phyloP scores from a whole-genome alignment of 495 filamentous ascomycete genomes.

The Echria macrotheca region DNA sequence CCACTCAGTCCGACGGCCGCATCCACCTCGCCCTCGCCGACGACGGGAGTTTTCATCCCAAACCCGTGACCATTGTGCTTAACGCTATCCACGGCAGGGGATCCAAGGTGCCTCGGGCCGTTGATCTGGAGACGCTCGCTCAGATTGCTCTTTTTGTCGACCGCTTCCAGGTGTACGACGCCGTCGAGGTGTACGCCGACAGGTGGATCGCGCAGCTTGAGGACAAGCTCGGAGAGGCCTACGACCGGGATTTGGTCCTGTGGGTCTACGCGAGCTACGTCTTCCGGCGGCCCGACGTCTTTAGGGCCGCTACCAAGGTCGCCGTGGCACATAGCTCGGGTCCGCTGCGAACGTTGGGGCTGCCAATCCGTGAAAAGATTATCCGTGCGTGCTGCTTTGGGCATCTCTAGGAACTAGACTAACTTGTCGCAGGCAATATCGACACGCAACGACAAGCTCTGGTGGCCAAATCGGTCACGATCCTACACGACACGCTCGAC shows the following conservation, averaged over 20 bases:
- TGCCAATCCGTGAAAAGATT: conserved; percentile 27
- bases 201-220: conserved; percentile 37
- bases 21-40: conserved; percentile 35
- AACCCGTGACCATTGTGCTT: conserved; percentile 44
- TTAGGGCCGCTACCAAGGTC: conserved; percentile 19
- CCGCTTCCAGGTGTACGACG: conserved; percentile 44
- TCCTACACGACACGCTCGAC: conserved; percentile 15
- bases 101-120: conserved; percentile 32
- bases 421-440: conserved; percentile 14
- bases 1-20: conserved; percentile 32
- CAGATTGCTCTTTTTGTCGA: conserved; percentile 48
- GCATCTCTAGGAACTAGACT: too few relatives aligned
- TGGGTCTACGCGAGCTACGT: conserved; percentile 28
- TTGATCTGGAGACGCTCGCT: conserved; percentile 43
- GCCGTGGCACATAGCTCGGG: conserved; percentile 15
- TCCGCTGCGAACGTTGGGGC: conserved; percentile 14
- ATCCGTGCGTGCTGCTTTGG: conserved; percentile 13
- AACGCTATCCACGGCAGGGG: conserved; percentile 46
- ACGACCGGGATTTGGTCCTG: conserved; percentile 16
- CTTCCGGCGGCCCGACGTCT: conserved; percentile 23
- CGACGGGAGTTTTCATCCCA: conserved; percentile 33
- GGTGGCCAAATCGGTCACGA: conserved; percentile 12
- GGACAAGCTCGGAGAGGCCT: conserved; percentile 2
- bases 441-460: conserved; percentile 20
- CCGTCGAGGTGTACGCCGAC: conserved; percentile 35